Percentiles rank a stretch among this genome's conserved stretches.
Evolutionary conservation across 2,329 filamentous ascomycete species (phyloP).

Genomic region (Penicillium olsonii): DNA sequence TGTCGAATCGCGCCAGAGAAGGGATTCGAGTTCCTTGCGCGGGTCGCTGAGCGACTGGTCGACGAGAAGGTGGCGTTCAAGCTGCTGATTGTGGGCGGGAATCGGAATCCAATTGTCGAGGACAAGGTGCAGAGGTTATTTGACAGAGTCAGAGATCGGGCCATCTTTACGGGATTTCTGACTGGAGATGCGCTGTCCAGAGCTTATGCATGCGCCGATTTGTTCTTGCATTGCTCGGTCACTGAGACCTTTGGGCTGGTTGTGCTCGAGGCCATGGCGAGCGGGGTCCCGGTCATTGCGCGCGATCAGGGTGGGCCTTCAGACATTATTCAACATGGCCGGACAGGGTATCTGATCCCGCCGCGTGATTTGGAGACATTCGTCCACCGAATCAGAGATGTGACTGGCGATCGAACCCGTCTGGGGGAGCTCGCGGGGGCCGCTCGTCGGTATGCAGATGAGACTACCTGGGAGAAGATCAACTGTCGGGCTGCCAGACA

Average conservation of each 20-base stretch:
- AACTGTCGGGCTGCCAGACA: slow-evolving; percentile 69
- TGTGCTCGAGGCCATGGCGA: slow-evolving; percentile 71
- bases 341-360: slow-evolving; percentile 62
- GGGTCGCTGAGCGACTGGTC: slow-evolving; percentile 57
- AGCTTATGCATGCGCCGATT: slow-evolving; percentile 67
- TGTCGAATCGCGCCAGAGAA: slow-evolving; percentile 70
- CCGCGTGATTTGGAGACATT: slow-evolving; percentile 63
- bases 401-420: slow-evolving; percentile 50
- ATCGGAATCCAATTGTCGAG: slow-evolving; percentile 64
- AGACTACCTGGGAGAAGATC: slow-evolving; percentile 71
- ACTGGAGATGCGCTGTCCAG: slow-evolving; percentile 62
- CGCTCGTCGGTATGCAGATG: slow-evolving; percentile 59
- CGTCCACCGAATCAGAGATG: slow-evolving; percentile 53
- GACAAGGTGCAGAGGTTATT: slow-evolving; percentile 64
- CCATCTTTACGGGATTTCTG: slow-evolving; percentile 68
- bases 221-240: slow-evolving; percentile 72
- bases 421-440: slow-evolving; percentile 50
- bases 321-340: slow-evolving; percentile 63
- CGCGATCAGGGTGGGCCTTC: slow-evolving; percentile 70
- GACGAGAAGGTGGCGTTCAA: slow-evolving; percentile 60
- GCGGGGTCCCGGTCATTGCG: slow-evolving; percentile 68
- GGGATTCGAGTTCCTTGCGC: slow-evolving; percentile 67
- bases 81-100: slow-evolving; percentile 68
- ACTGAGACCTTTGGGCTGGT: slow-evolving; percentile 73
- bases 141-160: slow-evolving; percentile 54